phyloP scores from a whole-genome alignment of 306 rosid species.

The Cicer yamashitae region DNA sequence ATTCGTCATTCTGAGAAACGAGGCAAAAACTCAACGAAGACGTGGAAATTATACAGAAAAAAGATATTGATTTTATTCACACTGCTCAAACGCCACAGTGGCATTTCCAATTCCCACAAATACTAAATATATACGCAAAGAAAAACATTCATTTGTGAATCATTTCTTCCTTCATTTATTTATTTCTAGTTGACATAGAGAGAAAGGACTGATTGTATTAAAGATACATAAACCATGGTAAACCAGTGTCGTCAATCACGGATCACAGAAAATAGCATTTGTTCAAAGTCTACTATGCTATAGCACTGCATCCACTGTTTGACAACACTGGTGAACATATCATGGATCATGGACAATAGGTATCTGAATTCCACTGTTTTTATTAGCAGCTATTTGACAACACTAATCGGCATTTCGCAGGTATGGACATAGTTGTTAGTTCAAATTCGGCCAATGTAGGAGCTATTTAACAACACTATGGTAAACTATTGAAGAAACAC shows the following conservation, averaged over 20 bases:
- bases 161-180: conserved; percentile 22
- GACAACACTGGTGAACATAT: too few species aligned
- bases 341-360: too few species aligned
- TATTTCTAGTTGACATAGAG: background rate
- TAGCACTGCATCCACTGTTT: too few species aligned
- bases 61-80: background rate
- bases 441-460: background rate
- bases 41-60: background rate
- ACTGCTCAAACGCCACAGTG: background rate
- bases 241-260: background rate
- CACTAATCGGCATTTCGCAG: background rate
- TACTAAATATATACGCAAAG: background rate
- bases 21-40: conserved; percentile 7
- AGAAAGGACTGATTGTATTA: background rate
- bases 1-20: background rate
- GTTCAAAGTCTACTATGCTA: background rate
- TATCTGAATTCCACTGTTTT: too few species aligned
- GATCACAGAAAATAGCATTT: background rate
- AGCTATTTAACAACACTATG: background rate
- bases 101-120: background rate
- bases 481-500: background rate
- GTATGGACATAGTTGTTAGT: background rate
- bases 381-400: background rate
- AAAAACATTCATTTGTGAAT: background rate
- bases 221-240: background rate